Conservation (phyloP, 306 rosid species). For the Hippophae rhamnoides region DNA sequence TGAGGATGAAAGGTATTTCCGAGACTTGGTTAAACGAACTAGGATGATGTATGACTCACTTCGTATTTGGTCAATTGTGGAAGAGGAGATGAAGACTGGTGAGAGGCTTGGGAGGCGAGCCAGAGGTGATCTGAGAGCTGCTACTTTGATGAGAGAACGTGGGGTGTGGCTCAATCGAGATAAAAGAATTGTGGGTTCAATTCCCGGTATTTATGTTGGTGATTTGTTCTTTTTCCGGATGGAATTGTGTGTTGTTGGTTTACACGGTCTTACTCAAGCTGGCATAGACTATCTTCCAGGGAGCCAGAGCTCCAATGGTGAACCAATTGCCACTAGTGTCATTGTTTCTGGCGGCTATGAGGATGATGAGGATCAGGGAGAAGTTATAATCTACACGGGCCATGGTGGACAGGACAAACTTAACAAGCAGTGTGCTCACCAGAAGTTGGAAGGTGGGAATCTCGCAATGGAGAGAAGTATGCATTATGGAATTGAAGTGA, state of each 20-base stretch:
- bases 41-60: slow-evolving; percentile 74
- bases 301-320: slow-evolving; percentile 76
- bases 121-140: slow-evolving; percentile 61
- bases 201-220: slow-evolving; percentile 78
- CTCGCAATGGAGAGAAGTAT: slow-evolving; percentile 90
- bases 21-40: slow-evolving; percentile 47
- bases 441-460: slow-evolving; percentile 86
- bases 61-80: slow-evolving; percentile 37
- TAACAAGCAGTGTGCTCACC: slow-evolving; percentile 57
- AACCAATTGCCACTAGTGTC: slow-evolving; percentile 87
- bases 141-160: slow-evolving; percentile 44
- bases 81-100: slow-evolving; percentile 39
- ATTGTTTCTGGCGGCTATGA: slow-evolving; percentile 92
- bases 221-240: slow-evolving; percentile 74
- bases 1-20: slow-evolving; percentile 53
- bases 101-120: slow-evolving; percentile 13
- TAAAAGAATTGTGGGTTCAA: slow-evolving; percentile 77
- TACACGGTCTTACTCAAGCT: slow-evolving; percentile 86
- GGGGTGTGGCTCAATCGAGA: slow-evolving; percentile 86
- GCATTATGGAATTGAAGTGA: slow-evolving; percentile 88
- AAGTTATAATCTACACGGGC: slow-evolving; percentile 70
- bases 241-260: slow-evolving; percentile 81
- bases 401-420: slow-evolving; percentile 91
- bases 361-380: slow-evolving; percentile 79
- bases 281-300: slow-evolving; percentile 81